These are phyloP conservation scores for Yueomyces sp. DNA, from an alignment of 805 yeast species.

Conservation along the genomic window DNA sequence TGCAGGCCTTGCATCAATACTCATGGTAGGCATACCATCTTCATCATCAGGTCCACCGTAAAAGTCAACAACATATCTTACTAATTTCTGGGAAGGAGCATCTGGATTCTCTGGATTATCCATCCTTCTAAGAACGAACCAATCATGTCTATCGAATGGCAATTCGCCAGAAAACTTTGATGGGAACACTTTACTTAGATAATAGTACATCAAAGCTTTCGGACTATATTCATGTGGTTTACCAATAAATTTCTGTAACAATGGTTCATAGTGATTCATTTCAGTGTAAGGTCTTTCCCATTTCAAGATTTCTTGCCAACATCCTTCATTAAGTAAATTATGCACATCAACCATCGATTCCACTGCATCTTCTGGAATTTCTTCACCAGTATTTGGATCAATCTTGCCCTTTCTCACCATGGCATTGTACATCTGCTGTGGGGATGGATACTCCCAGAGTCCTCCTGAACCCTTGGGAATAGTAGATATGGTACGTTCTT, in stretches of 20 bases:
- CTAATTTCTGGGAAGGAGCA: conserved; percentile 44
- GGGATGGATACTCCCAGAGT: conserved; percentile 97
- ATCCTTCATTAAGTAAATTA: conserved; percentile 91
- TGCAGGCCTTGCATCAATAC: conserved; percentile 92
- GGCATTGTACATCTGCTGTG: conserved; percentile 98
- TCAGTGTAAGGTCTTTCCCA: conserved; percentile 77
- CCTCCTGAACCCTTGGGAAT: conserved; percentile 79
- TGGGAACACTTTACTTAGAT: conserved; percentile 61
- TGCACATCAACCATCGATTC: conserved; percentile 96
- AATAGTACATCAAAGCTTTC: conserved; percentile 57
- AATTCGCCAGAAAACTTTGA: conserved; percentile 57
- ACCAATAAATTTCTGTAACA: conserved; percentile 79
- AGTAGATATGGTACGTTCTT: conserved; percentile 68
- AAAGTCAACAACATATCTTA: conserved; percentile 90
- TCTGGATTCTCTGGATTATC: conserved; percentile 13
- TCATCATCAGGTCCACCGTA: conserved; percentile 91
- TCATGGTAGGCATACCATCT: conserved; percentile 82
- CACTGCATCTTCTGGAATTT: conserved; percentile 88
- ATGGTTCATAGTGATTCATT: conserved; percentile 46
- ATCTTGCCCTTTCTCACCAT: conserved; percentile 86
- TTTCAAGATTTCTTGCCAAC: conserved; percentile 84
- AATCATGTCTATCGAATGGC: conserved; percentile 97
- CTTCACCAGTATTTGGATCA: conserved; percentile 36
- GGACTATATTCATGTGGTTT: conserved; percentile 83
- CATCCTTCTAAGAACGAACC: conserved; percentile 78